Conservation (phyloP, 495 filamentous ascomycete species). For the Daldinia grandis region DNA sequence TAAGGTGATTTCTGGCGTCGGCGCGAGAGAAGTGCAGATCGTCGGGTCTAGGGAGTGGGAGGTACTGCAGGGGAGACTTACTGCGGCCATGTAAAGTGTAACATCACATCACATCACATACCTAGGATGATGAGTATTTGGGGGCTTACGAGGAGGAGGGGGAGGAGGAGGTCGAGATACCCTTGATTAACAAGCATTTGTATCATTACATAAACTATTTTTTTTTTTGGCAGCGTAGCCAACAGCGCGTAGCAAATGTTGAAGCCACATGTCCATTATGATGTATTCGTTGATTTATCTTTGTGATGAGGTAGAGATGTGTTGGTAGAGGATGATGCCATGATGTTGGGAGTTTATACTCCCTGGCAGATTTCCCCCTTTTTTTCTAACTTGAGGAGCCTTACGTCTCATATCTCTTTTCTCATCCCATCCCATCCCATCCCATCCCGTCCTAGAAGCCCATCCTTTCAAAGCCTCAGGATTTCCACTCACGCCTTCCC, state of each 20-base stretch:
- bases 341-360: not conserved
- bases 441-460: no score
- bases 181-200: conserved; percentile 21
- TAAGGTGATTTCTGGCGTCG: conserved; percentile 39
- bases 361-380: not conserved
- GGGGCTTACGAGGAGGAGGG: not conserved
- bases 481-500: conserved; percentile 48
- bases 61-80: conserved; percentile 47
- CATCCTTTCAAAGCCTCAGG: no score
- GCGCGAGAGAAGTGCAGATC: conserved; percentile 51
- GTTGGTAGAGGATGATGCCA: not conserved
- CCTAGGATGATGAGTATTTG: not conserved
- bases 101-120: not conserved
- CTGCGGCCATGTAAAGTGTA: conserved; percentile 25
- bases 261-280: conserved; percentile 12
- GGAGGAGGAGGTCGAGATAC: conserved; percentile 12
- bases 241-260: conserved; percentile 1
- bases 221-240: not conserved
- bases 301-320: not conserved
- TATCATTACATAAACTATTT: conserved; percentile 4
- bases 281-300: conserved; percentile 8
- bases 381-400: no score
- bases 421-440: no score
- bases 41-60: conserved; percentile 56
- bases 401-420: no score